These are phyloP conservation scores for Isatis lusitanica DNA, from an alignment of 441 rosid genomes.

Conservation along the genomic window DNA sequence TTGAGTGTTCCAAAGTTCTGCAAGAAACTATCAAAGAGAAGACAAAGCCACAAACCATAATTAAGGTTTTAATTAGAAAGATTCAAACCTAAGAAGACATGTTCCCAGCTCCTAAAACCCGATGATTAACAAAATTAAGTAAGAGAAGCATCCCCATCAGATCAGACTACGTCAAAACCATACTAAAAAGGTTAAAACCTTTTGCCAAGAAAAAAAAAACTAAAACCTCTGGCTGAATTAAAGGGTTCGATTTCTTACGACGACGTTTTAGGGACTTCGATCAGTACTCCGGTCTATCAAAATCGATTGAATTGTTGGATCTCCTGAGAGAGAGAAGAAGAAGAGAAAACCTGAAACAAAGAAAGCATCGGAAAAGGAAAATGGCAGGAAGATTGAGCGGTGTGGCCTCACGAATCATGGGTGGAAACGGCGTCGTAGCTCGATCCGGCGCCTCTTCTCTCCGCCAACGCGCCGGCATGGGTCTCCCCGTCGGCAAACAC, in stretches of 20 bases:
- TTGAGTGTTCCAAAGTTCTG: slow-evolving; percentile 31
- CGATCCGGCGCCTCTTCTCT: slow-evolving; percentile 76
- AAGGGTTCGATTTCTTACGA: neutral
- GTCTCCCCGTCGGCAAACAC: slow-evolving; percentile 92
- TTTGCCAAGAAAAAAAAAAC: neutral
- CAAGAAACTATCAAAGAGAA: neutral
- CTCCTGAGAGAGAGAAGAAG: neutral
- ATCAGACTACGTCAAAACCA: no score
- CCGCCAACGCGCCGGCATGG: slow-evolving; percentile 89
- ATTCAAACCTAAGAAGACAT: neutral
- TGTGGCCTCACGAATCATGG: slow-evolving; percentile 76
- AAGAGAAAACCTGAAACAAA: slow-evolving; percentile 13
- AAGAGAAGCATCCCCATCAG: no score
- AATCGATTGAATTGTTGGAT: slow-evolving; percentile 5
- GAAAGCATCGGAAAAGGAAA: slow-evolving; percentile 8
- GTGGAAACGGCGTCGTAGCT: slow-evolving; percentile 70
- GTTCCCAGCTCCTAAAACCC: no score
- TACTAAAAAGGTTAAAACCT: no score
- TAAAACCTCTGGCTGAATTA: neutral
- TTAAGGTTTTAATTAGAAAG: no score
- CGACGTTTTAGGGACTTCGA: neutral
- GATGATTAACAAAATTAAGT: no score
- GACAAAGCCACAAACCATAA: neutral
- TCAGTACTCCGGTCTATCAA: neutral
- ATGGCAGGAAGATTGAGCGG: slow-evolving; percentile 86